Conservation (phyloP, 257 asterid genomes). For the Solanum pinnatisectum region DNA sequence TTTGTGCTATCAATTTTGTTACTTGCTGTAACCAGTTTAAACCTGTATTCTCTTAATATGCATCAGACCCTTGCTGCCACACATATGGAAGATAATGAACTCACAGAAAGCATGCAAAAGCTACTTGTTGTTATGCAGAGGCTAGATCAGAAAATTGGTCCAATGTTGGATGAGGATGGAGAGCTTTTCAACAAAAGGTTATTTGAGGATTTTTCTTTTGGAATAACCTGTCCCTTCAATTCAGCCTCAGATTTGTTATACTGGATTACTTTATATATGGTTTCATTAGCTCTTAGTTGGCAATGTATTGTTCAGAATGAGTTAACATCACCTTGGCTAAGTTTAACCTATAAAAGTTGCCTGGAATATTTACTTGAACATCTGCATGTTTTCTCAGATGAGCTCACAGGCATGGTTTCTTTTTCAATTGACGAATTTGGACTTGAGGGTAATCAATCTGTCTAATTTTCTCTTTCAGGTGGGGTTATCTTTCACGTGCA, state of each 20-base stretch:
- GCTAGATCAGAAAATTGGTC: slow-evolving; percentile 68
- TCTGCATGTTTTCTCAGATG: background rate
- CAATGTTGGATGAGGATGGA: slow-evolving; percentile 79
- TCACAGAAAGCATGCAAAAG: slow-evolving; percentile 80
- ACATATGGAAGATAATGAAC: slow-evolving; percentile 68
- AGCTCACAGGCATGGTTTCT: background rate
- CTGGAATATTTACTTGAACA: background rate
- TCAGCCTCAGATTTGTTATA: background rate
- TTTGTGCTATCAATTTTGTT: background rate
- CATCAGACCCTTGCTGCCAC: slow-evolving; percentile 84
- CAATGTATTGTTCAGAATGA: background rate
- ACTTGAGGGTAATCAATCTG: background rate
- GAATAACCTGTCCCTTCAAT: background rate
- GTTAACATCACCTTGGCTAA: background rate
- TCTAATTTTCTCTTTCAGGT: slow-evolving; percentile 37
- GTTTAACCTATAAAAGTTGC: background rate
- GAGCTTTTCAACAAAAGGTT: slow-evolving; percentile 69
- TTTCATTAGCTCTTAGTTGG: background rate
- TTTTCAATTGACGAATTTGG: background rate
- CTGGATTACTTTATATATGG: background rate
- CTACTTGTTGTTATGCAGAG: slow-evolving; percentile 80
- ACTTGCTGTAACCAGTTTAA: background rate
- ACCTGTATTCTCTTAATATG: background rate
- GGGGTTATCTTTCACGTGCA: slow-evolving; percentile 92
- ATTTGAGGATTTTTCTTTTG: background rate